Conservation (phyloP, 1,139 yeast species). For the Maudiozyma humilis region DNA sequence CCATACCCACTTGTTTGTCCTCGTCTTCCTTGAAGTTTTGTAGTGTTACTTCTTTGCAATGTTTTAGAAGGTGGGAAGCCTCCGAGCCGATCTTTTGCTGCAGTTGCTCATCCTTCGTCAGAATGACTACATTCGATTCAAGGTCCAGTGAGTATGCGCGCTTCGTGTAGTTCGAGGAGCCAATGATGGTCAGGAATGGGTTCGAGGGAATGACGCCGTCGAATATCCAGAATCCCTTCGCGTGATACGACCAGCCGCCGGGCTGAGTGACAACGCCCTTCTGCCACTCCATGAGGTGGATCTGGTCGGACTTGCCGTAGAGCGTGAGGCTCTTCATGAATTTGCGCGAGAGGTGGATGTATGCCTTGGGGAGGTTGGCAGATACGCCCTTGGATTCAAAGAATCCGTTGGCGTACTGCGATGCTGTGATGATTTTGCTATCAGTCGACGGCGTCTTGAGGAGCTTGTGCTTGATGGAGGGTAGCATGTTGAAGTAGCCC, state of each 20-base stretch:
- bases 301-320: constrained; percentile 39
- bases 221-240: constrained; percentile 90
- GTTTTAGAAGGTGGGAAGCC: constrained; percentile 48
- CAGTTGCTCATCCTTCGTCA: constrained; percentile 60
- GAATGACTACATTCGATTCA: constrained; percentile 74
- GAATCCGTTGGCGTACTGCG: constrained; percentile 90
- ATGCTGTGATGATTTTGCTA: constrained; percentile 79
- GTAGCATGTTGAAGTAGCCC: constrained; percentile 89
- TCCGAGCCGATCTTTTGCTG: constrained; percentile 54
- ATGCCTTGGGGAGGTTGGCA: constrained; percentile 78
- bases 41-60: constrained; percentile 45
- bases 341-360: constrained; percentile 62
- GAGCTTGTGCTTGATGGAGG: constrained; percentile 58
- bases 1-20: constrained; percentile 50
- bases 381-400: constrained; percentile 79
- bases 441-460: constrained; percentile 46
- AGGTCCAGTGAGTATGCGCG: constrained; percentile 82
- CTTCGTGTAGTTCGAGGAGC: constrained; percentile 88
- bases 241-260: constrained; percentile 95
- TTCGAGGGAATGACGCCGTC: constrained; percentile 36
- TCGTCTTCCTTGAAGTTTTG: constrained; percentile 53
- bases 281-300: constrained; percentile 74
- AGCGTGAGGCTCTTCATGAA: constrained; percentile 52
- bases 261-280: constrained; percentile 74
- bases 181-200: constrained; percentile 75